Evolutionary conservation across 163 green algal genomes (phyloP).

Genomic region (Trebouxiophyceae sp.): DNA sequence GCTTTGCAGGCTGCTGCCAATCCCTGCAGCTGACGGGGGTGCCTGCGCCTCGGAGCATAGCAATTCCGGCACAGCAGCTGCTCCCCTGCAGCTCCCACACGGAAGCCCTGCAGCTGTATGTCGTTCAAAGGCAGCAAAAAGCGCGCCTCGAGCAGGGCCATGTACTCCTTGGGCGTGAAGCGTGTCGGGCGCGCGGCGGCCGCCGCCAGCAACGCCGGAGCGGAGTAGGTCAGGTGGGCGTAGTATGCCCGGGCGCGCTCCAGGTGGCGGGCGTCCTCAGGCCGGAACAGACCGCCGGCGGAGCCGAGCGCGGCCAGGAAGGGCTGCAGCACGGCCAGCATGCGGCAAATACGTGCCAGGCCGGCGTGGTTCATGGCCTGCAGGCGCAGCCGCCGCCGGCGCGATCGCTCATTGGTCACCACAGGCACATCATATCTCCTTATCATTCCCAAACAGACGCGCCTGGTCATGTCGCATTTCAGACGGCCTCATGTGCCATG

Average conservation of each 20-base stretch:
- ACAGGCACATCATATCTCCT: background rate
- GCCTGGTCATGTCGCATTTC: no score
- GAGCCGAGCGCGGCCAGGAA: conserved; percentile 26
- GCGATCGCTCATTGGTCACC: no score
- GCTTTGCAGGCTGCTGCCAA: background rate
- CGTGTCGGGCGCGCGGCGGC: conserved; percentile 24
- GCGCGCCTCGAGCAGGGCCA: conserved; percentile 35
- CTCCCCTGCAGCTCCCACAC: background rate
- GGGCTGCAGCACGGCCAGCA: conserved; percentile 51
- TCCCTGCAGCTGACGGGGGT: background rate
- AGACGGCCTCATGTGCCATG: no score
- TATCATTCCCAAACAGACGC: no score
- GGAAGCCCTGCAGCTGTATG: background rate
- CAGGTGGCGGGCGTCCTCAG: conserved; percentile 17
- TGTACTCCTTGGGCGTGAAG: conserved; percentile 34
- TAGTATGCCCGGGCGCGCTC: conserved; percentile 45
- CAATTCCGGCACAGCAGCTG: background rate
- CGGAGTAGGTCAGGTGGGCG: conserved; percentile 30
- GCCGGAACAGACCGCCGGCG: conserved; percentile 4
- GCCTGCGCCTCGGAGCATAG: background rate
- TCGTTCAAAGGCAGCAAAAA: no score
- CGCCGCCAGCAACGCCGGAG: conserved; percentile 29
- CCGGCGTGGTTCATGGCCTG: conserved; percentile 34
- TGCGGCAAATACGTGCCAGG: conserved; percentile 40
- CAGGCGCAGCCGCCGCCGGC: conserved; percentile 8